Percentiles rank a stretch among this genome's conserved stretches.
Conservation (phyloP, 169 alveolate species). For the Cryptosporidium tyzzeri region DNA sequence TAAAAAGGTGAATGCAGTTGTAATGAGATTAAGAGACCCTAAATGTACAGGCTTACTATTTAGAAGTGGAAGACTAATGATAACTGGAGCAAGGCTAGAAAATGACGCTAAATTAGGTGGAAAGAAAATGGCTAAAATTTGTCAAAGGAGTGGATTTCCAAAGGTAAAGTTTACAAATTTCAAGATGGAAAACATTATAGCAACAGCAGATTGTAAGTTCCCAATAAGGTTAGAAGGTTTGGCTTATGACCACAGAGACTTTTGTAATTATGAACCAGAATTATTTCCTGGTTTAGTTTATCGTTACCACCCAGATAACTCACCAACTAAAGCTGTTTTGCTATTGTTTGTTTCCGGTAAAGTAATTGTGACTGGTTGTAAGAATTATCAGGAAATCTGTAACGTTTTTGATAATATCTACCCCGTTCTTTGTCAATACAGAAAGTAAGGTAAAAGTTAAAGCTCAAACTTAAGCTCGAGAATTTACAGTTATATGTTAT, state of each 20-base stretch:
- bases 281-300: constrained; percentile 96
- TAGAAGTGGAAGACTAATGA: constrained; percentile 95
- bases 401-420: constrained; percentile 91
- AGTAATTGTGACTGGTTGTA: constrained; percentile 98
- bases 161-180: constrained; percentile 90
- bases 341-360: constrained; percentile 98
- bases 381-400: constrained; percentile 90
- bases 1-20: constrained; percentile 95
- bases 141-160: constrained; percentile 91
- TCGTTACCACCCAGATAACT: constrained; percentile 81
- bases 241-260: constrained; percentile 91
- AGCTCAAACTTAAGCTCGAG: not conserved
- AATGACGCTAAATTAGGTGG: constrained; percentile 93
- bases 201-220: constrained; percentile 95
- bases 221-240: constrained; percentile 97
- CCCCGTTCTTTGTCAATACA: constrained; percentile 90
- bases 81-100: constrained; percentile 96
- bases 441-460: constrained; percentile 79
- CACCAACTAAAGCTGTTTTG: constrained; percentile 92
- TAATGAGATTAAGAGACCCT: constrained; percentile 95
- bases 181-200: constrained; percentile 97
- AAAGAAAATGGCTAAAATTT: constrained; percentile 94
- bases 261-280: constrained; percentile 98
- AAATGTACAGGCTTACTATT: constrained; percentile 96
- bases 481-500: not conserved